Evolutionary conservation across 1,284 basidiomycete genomes (phyloP).

Genomic region (Malassezia slooffiae): DNA sequence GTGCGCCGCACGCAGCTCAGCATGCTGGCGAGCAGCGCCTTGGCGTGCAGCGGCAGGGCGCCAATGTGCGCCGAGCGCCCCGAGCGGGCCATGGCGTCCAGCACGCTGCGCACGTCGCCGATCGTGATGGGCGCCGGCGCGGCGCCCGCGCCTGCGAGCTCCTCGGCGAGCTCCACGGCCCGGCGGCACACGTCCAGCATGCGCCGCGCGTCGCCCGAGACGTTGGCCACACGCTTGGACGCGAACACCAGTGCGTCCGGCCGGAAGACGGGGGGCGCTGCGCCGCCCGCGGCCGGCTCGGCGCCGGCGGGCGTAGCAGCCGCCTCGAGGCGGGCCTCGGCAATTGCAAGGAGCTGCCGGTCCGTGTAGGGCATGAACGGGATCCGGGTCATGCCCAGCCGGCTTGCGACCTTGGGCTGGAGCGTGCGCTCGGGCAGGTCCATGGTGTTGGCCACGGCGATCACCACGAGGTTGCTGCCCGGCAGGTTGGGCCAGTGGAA

Average conservation of each 20-base stretch:
- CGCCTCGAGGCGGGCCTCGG: slow-evolving; percentile 60
- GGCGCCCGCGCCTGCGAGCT: slow-evolving; percentile 42
- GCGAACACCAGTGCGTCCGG: slow-evolving; percentile 75
- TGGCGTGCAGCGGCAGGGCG: slow-evolving; percentile 31
- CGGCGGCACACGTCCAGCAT: slow-evolving; percentile 80
- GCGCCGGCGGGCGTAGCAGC: no score
- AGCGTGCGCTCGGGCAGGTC: slow-evolving; percentile 89
- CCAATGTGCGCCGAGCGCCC: slow-evolving; percentile 55
- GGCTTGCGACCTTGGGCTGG: slow-evolving; percentile 78
- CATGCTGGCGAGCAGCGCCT: slow-evolving; percentile 56
- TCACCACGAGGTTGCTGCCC: slow-evolving; percentile 75
- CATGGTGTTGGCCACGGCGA: slow-evolving; percentile 97
- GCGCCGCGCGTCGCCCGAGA: slow-evolving; percentile 86
- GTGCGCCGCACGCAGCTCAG: slow-evolving; percentile 70
- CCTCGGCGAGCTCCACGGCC: slow-evolving; percentile 31
- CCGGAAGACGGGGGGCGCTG: slow-evolving; percentile 47
- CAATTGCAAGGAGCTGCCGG: slow-evolving; percentile 70
- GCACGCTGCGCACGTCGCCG: slow-evolving; percentile 67
- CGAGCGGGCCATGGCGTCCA: slow-evolving; percentile 79
- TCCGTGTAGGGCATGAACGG: slow-evolving; percentile 87
- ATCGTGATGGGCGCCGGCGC: slow-evolving; percentile 56
- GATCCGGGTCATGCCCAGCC: slow-evolving; percentile 87
- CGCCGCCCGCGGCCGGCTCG: not conserved
- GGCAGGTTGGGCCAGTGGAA: slow-evolving; percentile 96
- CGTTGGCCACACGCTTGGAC: slow-evolving; percentile 78